Evolutionary conservation across 1,284 basidiomycete species (phyloP), one percentile per base, ranked within the genome.

Genomic region (Porodaedalea pini): DNA sequence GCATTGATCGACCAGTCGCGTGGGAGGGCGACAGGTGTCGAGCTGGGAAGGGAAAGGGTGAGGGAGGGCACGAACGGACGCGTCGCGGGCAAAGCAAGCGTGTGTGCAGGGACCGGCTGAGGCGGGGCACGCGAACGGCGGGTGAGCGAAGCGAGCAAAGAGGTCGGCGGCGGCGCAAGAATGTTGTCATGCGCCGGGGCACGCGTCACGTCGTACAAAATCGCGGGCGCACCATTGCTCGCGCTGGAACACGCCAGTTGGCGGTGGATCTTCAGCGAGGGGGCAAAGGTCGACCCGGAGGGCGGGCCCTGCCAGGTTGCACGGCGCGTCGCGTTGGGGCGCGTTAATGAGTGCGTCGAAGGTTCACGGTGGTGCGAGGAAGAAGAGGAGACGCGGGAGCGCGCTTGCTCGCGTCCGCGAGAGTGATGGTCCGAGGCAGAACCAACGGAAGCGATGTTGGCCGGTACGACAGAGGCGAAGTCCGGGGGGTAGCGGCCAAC

Each of bases 11-110:
- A 64, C 34, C 66, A 51, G 10, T 57, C 34, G 51, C 59, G 39
- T 19, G 71, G 57, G 40, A 64, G 63, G 49, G 62, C 68, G 48
- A 84, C 80, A 44, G 80, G 63, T 59, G 86, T 82, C 60, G 87
- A 77, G 59, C 80, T 79, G 54, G 81, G 75, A 44, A 78, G 80
- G 49, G 75, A 76, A 10, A 88, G 75, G 3, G 82, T 71, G 29
- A 87, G 74, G n/a, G 75, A 74, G 0, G 75, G 71, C 25, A 73
- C 73, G 67, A 70, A 78, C 0, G 85, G 85, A 59, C 85, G 80
- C 2, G 85, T 86, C 36, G 84, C 83, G 15, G 85, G 81, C 65
- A 86, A 81, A 1, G 77, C 68, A 47, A 88, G 78, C 0, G 79
- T 82, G 58, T 78, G 76, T 2, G 76, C 64, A n/a, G 84, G 80